These are phyloP conservation scores for Suhomyces vadensis DNA, from an alignment of 805 yeast genomes.

Conservation along the genomic window DNA sequence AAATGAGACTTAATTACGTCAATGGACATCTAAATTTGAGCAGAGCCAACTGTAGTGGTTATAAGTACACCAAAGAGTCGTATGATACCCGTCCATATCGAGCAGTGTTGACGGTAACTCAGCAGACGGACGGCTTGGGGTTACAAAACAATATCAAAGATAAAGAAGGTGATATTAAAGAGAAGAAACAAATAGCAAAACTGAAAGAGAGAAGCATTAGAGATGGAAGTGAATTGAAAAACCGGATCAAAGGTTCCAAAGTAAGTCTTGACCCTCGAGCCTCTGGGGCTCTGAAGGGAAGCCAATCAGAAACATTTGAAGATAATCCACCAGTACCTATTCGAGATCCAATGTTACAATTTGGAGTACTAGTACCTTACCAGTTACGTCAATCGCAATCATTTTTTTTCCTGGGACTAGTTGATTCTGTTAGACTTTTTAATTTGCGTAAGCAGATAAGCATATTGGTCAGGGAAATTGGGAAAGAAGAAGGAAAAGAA, in stretches of 20 bases:
- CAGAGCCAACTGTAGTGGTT: slow-evolving; percentile 44
- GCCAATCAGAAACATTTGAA: neutral
- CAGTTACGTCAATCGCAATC: slow-evolving; percentile 22
- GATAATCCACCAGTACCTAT: neutral
- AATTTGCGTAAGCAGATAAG: slow-evolving; percentile 23
- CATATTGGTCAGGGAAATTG: slow-evolving; percentile 18
- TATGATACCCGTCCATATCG: slow-evolving; percentile 40
- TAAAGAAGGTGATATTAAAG: neutral
- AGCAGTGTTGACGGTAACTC: slow-evolving; percentile 25
- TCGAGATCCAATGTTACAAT: slow-evolving; percentile 23
- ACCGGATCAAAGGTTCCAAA: slow-evolving; percentile 3
- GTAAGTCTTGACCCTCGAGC: slow-evolving; percentile 1
- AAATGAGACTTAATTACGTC: slow-evolving; percentile 22
- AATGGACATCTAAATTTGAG: slow-evolving; percentile 44
- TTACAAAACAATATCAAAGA: slow-evolving; percentile 4
- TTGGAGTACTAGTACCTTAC: slow-evolving; percentile 25
- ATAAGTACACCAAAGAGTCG: slow-evolving; percentile 39
- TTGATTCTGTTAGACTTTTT: slow-evolving; percentile 20
- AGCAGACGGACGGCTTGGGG: slow-evolving; percentile 3
- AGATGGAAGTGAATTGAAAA: slow-evolving; percentile 5
- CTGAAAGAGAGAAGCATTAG: neutral
- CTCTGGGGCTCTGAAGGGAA: neutral
- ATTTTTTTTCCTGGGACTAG: slow-evolving; percentile 17
- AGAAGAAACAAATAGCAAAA: slow-evolving; percentile 1
- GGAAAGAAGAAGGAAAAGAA: slow-evolving; percentile 8